Conservation (phyloP, 2,329 filamentous ascomycete species). For the Fusarium oligoseptatum region DNA sequence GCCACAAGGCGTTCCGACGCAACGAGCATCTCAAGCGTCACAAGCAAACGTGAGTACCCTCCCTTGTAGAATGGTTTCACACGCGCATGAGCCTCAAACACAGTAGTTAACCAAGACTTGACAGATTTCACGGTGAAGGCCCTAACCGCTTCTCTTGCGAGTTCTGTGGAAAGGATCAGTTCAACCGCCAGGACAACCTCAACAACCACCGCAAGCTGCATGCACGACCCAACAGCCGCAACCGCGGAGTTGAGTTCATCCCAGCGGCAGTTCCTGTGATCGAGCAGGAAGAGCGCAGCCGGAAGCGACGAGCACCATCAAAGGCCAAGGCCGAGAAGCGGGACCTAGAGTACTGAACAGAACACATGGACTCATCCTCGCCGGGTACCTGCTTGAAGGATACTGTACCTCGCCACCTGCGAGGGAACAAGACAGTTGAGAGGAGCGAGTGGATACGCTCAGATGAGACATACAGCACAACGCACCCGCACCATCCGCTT, state of each 20-base stretch:
- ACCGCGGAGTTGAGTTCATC: slow-evolving; percentile 57
- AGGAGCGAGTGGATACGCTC: slow-evolving; percentile 21
- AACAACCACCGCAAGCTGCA: slow-evolving; percentile 59
- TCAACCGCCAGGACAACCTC: slow-evolving; percentile 58
- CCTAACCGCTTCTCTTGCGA: slow-evolving; percentile 57
- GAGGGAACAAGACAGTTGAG: slow-evolving; percentile 29
- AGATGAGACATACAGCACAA: slow-evolving; percentile 41
- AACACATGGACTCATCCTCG: slow-evolving; percentile 9
- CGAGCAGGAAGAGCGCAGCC: slow-evolving; percentile 56
- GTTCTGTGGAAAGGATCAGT: slow-evolving; percentile 59
- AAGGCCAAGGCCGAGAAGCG: slow-evolving; percentile 54
- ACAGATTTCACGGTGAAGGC: slow-evolving; percentile 55
- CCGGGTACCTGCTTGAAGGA: slow-evolving; percentile 43
- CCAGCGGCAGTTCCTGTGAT: slow-evolving; percentile 56
- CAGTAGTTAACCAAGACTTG: slow-evolving; percentile 7
- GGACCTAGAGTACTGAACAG: slow-evolving; percentile 46
- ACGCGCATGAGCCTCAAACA: not conserved
- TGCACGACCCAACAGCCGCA: slow-evolving; percentile 55
- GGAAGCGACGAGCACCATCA: slow-evolving; percentile 55
- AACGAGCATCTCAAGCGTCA: slow-evolving; percentile 70
- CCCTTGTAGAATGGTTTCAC: not conserved
- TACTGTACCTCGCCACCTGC: slow-evolving; percentile 18
- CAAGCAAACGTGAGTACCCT: slow-evolving; percentile 61
- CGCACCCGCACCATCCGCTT: slow-evolving; percentile 23
- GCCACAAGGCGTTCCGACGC: slow-evolving; percentile 63